Conservation (phyloP, 768 basidiomycete genomes). For the Nevesoporus exiguus region DNA sequence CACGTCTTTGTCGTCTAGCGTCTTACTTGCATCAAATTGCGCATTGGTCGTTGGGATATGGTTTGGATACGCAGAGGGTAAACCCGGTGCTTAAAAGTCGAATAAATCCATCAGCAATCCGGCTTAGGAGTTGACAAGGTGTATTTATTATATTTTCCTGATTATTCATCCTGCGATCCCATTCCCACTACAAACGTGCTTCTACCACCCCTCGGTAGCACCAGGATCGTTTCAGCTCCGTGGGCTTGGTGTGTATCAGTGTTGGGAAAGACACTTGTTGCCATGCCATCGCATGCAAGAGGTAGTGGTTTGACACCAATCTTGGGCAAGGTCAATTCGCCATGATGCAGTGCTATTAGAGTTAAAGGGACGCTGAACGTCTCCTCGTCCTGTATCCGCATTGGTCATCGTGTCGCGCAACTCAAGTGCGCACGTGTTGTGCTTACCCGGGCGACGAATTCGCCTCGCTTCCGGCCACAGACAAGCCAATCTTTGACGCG, state of each 20-base stretch:
- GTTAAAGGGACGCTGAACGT: constrained; percentile 63
- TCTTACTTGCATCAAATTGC: constrained; percentile 51
- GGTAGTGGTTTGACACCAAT: constrained; percentile 62
- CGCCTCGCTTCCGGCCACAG: constrained; percentile 83
- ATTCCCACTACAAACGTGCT: constrained; percentile 79
- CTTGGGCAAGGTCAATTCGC: constrained; percentile 73
- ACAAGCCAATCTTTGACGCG: constrained; percentile 84
- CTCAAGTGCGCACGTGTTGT: neutral
- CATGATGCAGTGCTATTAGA: constrained; percentile 84
- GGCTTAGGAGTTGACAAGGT: neutral
- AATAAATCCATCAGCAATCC: neutral
- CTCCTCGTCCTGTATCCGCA: constrained; percentile 50
- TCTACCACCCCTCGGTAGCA: constrained; percentile 79
- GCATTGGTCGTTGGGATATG: constrained; percentile 54
- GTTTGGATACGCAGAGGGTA: constrained; percentile 45
- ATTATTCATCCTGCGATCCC: constrained; percentile 40
- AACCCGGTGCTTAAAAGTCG: constrained; percentile 5
- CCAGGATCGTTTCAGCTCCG: constrained; percentile 75
- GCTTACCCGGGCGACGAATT: constrained; percentile 69
- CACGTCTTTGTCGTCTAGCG: constrained; percentile 58
- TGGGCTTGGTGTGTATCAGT: constrained; percentile 82
- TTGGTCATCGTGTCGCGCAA: neutral
- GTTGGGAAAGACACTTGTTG: constrained; percentile 55
- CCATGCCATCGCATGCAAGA: constrained; percentile 50
- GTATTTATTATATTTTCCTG: neutral